These are phyloP conservation scores for Schizochytrium sp. DNA, from an alignment of 108 stramenopile species.

Conservation along the genomic window DNA sequence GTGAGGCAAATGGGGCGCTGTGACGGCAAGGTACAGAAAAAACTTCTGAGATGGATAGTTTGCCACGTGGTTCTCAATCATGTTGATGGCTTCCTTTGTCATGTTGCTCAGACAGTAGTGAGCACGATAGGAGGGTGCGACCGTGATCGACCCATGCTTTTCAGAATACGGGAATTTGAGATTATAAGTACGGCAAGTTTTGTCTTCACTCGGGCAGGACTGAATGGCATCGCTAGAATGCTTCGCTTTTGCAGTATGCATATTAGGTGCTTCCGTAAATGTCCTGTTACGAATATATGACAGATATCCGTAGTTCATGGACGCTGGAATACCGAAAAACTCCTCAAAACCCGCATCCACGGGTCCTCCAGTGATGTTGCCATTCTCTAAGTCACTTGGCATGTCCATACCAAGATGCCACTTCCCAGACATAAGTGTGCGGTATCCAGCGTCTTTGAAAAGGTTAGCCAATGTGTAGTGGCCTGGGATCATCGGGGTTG, in stretches of 20 bases:
- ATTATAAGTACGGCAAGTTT: too few species aligned
- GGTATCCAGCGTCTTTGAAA: not conserved
- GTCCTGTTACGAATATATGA: not conserved
- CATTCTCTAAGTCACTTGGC: not conserved
- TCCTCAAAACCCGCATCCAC: not conserved
- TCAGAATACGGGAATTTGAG: not conserved
- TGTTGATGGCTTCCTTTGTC: not conserved
- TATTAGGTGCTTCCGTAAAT: not conserved
- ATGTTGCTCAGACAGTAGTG: not conserved
- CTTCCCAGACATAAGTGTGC: constrained; percentile 4
- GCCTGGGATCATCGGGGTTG: not conserved
- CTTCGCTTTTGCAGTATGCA: not conserved
- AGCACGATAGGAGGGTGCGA: not conserved
- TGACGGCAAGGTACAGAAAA: not conserved
- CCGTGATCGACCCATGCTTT: not conserved
- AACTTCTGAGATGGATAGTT: not conserved
- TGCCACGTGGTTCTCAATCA: not conserved
- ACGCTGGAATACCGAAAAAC: not conserved
- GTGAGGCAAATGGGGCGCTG: not conserved
- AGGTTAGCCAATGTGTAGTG: not conserved
- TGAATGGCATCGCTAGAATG: not conserved
- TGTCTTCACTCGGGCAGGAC: not conserved
- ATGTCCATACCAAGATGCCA: constrained; percentile 3
- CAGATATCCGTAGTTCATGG: not conserved
- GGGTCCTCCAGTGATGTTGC: not conserved